These are phyloP conservation scores for Viola pubescens DNA, from an alignment of 441 rosid species.

Conservation along the genomic window DNA sequence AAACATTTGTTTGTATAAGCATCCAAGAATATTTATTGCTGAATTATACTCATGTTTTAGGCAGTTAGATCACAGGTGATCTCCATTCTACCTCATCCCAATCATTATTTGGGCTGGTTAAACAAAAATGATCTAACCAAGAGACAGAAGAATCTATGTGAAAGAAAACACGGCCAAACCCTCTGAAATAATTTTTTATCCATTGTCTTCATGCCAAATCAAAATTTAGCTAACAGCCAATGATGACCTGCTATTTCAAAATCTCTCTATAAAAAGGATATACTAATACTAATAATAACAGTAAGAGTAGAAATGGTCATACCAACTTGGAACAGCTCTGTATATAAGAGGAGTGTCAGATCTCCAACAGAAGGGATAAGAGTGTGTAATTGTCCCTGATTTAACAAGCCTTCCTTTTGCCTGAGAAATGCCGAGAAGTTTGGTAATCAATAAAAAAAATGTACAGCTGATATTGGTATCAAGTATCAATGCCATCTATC, in stretches of 20 bases:
- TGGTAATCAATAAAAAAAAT: constrained; percentile 2
- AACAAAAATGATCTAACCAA: too few relatives aligned
- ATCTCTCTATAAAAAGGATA: not conserved
- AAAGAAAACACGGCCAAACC: not conserved
- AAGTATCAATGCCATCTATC: too few relatives aligned
- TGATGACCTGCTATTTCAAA: not conserved
- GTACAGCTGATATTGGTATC: too few relatives aligned
- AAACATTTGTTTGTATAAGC: too few relatives aligned
- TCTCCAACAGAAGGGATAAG: constrained; percentile 93
- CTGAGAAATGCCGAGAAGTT: constrained; percentile 35
- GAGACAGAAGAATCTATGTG: too few relatives aligned
- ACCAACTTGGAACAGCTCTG: constrained; percentile 99
- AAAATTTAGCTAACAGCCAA: too few relatives aligned
- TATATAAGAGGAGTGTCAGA: constrained; percentile 96
- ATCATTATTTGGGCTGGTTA: too few relatives aligned
- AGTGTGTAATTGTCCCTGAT: constrained; percentile 72
- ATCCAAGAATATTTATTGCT: too few relatives aligned
- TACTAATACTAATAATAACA: not conserved
- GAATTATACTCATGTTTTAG: too few relatives aligned
- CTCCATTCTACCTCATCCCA: too few relatives aligned
- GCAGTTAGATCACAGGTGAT: too few relatives aligned
- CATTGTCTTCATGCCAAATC: too few relatives aligned
- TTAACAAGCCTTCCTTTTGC: constrained; percentile 92
- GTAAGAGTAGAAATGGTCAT: constrained; percentile 14
- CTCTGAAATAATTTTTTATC: not conserved